phyloP scores from a whole-genome alignment of 1,139 yeast species.

The Suhomyces maxii region DNA sequence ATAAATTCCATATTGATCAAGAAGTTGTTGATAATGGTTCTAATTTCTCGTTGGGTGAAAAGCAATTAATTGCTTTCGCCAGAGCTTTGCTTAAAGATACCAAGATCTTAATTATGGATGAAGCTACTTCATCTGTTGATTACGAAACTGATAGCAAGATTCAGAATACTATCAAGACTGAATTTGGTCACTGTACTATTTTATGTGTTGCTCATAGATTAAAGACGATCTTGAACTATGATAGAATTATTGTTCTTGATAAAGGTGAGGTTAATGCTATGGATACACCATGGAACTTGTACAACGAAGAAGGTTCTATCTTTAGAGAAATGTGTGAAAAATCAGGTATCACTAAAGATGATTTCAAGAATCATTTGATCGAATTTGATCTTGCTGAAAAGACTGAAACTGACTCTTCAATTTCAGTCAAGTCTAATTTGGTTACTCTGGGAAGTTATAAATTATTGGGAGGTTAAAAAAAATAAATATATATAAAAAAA shows the following conservation, averaged over 20 bases:
- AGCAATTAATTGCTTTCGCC: conserved; percentile 70
- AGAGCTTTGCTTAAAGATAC: conserved; percentile 71
- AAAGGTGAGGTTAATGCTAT: conserved; percentile 59
- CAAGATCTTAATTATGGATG: conserved; percentile 67
- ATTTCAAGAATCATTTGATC: conserved; percentile 1
- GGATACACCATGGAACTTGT: conserved; percentile 52
- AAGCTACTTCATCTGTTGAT: conserved; percentile 80
- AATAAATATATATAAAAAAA: no score
- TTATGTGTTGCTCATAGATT: conserved; percentile 76
- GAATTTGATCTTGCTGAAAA: conserved; percentile 1
- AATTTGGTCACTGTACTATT: conserved; percentile 63
- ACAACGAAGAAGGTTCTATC: conserved; percentile 34
- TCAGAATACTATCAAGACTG: conserved; percentile 59
- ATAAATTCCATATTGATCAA: conserved; percentile 48
- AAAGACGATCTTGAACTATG: conserved; percentile 63
- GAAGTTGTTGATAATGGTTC: conserved; percentile 67
- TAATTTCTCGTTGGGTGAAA: conserved; percentile 76
- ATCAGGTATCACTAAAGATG: conserved; percentile 21
- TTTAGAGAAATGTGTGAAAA: conserved; percentile 39
- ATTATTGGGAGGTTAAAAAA: no score
- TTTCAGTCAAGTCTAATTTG: no score
- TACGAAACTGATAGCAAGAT: conserved; percentile 70
- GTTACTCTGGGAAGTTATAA: no score
- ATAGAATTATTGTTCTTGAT: conserved; percentile 62
- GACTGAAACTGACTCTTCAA: no score